Base-by-base conservation (phyloP, 2,329 filamentous ascomycete species). In the Paecilomyces sp. region DNA sequence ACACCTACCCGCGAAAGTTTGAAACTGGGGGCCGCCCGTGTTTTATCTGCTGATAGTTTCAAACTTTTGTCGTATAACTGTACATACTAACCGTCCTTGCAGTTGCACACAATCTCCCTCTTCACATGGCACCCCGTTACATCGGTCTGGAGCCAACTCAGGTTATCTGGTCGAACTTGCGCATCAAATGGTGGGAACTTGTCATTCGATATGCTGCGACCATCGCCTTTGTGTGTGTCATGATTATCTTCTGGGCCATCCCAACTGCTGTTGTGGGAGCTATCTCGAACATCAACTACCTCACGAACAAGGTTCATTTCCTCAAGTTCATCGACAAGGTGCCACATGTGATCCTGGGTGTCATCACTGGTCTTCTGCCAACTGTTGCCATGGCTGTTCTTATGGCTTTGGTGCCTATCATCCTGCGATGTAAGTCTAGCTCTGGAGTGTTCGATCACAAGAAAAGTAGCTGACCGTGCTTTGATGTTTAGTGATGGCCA, bases 161-260 rank as follows among this genome's bases (percentile, higher is more conserved):
- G 80, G 81, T 99, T 25, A 87, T 97, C 67, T 99, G 94, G 94
- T 84, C 81, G 36, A 91, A 93, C 59, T 79, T 99, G 54, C 84
- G 85, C 36, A 88, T 97, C 68, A 86, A 87, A 22, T 92, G 92
- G 92, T 92, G 89, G 89, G 88, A 96, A 75, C 82, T 87, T 64
- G 83, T 96, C 58, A 70, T 95, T 63, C 87, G 91, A 61, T 82
- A 88, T 66, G 84, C 89, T 66, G 79, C 82, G 59, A 85, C 91
- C 2, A 76, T 89, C 56, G 85, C 80, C n/a, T 88, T 95, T 57
- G 87, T 97, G 58, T 77, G 84, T 8, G 88, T 83, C 1, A 78
- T 95, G 59, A 89, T 97, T 70, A 82, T 97, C 64, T 97, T 97
- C 80, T 99, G 94, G 86, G 83, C 86, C 2, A 82, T 89, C 57